phyloP scores from a whole-genome alignment of 176 grass and related monocot genomes.

The Tillandsia fasciculata region DNA sequence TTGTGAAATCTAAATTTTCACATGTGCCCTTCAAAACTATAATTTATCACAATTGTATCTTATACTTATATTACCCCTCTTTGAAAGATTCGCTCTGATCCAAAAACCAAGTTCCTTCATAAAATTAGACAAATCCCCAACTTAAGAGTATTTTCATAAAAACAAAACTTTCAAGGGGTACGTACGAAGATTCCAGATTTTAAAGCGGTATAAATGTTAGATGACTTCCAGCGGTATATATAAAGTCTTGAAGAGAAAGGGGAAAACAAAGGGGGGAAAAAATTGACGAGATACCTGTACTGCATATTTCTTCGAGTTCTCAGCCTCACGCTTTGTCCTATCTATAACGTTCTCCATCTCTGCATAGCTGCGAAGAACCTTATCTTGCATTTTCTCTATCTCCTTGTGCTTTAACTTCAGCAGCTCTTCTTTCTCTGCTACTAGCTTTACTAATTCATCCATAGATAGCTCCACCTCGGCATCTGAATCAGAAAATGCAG shows the following conservation, averaged over 20 bases:
- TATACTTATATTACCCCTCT: neutral
- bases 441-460: constrained; percentile 56
- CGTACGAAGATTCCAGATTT: constrained; percentile 10
- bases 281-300: constrained; percentile 34
- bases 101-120: too few species aligned
- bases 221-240: neutral
- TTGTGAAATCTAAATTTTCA: too few species aligned
- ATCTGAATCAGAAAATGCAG: constrained; percentile 42
- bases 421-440: constrained; percentile 58
- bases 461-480: constrained; percentile 34
- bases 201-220: neutral
- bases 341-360: constrained; percentile 65
- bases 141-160: too few species aligned
- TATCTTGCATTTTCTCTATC: constrained; percentile 56
- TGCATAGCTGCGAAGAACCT: constrained; percentile 61
- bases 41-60: neutral
- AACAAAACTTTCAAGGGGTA: too few species aligned
- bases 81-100: too few species aligned
- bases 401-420: constrained; percentile 64
- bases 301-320: constrained; percentile 64
- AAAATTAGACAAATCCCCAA: too few species aligned
- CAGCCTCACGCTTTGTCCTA: constrained; percentile 58
- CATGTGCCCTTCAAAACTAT: too few species aligned
- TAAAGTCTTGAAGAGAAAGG: neutral
- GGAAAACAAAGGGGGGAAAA: neutral